phyloP scores from a whole-genome alignment of 306 rosid species.

The Aeschynomene evenia region DNA sequence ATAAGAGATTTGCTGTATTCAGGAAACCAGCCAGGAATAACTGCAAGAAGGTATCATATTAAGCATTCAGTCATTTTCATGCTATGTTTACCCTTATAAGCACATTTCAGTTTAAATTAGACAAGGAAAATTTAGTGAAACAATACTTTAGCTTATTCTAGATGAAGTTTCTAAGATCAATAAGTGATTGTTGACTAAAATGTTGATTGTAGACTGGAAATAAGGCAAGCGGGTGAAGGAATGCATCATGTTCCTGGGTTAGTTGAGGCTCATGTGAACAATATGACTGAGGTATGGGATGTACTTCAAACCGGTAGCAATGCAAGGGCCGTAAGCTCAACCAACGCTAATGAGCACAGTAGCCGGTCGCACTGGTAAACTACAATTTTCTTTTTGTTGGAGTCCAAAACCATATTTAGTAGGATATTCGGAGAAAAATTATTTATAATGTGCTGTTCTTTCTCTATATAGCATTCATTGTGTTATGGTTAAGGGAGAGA shows the following conservation, averaged over 20 bases:
- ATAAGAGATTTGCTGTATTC: conserved; percentile 81
- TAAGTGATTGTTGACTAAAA: conserved; percentile 13
- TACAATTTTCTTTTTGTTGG: neutral
- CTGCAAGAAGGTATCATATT: conserved; percentile 61
- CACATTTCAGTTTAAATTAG: neutral
- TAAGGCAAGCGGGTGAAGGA: conserved; percentile 89
- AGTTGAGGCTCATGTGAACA: conserved; percentile 81
- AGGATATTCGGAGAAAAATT: conserved; percentile 12
- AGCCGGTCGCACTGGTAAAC: conserved; percentile 92
- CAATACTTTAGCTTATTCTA: neutral
- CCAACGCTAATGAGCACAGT: conserved; percentile 91
- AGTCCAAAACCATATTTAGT: neutral
- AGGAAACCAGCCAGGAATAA: conserved; percentile 65
- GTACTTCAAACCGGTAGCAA: conserved; percentile 95
- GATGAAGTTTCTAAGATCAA: conserved; percentile 10
- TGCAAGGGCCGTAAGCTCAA: conserved; percentile 91
- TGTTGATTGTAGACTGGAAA: conserved; percentile 64
- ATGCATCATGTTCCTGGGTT: conserved; percentile 89
- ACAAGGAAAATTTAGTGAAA: conserved; percentile 8
- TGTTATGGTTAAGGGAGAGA: conserved; percentile 97
- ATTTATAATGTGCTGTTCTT: conserved; percentile 29
- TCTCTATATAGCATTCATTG: conserved; percentile 73
- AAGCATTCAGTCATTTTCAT: conserved; percentile 1
- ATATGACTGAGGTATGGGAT: conserved; percentile 93
- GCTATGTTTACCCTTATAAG: conserved; percentile 14